Conservation (phyloP, 1,284 basidiomycete genomes). For the Ceratobasidium sp. region DNA sequence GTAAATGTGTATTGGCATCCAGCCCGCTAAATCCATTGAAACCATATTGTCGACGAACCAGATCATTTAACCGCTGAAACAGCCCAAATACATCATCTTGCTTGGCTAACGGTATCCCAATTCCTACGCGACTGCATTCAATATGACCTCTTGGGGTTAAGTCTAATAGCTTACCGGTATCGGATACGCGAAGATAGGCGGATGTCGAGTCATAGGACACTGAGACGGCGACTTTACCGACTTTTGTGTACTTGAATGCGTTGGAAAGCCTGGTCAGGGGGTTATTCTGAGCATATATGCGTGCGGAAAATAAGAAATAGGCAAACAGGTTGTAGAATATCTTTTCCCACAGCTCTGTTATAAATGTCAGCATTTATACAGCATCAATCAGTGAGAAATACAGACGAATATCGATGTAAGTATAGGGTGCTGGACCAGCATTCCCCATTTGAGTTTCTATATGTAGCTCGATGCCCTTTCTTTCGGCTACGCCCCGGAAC, state of each 20-base stretch:
- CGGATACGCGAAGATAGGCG: constrained; percentile 51
- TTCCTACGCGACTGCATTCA: constrained; percentile 33
- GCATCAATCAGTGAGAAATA: too few species aligned
- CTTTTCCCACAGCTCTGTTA: constrained; percentile 56
- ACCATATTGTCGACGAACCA: constrained; percentile 5
- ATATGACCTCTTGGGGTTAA: background rate
- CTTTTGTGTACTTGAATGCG: constrained; percentile 56
- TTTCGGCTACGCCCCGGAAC: constrained; percentile 56
- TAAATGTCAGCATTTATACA: constrained; percentile 51
- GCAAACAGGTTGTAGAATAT: constrained; percentile 50
- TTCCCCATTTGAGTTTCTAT: constrained; percentile 48
- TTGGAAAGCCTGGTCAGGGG: constrained; percentile 51
- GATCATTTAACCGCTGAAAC: constrained; percentile 53
- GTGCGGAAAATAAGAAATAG: background rate
- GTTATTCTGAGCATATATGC: background rate
- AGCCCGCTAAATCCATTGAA: background rate
- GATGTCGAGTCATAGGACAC: constrained; percentile 46
- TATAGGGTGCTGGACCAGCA: constrained; percentile 36
- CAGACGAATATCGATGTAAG: constrained; percentile 52
- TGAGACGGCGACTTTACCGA: constrained; percentile 51
- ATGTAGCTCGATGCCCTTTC: constrained; percentile 49
- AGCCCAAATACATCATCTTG: constrained; percentile 53
- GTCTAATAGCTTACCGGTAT: constrained; percentile 50
- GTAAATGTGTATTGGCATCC: background rate
- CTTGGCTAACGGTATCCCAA: constrained; percentile 52